Conservation (phyloP, 2,329 filamentous ascomycete species). For the Dactylellina parvicollis region DNA sequence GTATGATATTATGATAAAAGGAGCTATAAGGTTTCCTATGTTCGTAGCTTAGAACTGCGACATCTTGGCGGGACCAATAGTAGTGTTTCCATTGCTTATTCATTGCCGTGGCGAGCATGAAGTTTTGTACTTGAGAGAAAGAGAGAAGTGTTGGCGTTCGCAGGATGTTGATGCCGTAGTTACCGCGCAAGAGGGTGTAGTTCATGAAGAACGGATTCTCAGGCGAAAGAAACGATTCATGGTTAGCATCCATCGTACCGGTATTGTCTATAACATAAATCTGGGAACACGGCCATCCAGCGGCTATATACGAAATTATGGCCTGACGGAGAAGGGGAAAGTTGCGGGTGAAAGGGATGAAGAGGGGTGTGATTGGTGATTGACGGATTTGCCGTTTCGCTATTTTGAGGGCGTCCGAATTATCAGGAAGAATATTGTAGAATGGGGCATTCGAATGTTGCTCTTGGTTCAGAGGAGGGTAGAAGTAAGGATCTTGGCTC, state of each 20-base stretch:
- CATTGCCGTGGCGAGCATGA: slow-evolving; percentile 65
- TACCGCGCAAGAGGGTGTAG: slow-evolving; percentile 63
- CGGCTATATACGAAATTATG: slow-evolving; percentile 69
- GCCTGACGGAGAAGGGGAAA: slow-evolving; percentile 69
- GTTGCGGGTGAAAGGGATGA: slow-evolving; percentile 70
- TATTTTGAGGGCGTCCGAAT: background rate
- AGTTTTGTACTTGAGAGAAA: slow-evolving; percentile 70
- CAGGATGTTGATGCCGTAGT: slow-evolving; percentile 67
- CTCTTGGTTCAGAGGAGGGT: slow-evolving; percentile 11
- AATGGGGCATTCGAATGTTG: background rate
- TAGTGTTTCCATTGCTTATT: slow-evolving; percentile 65
- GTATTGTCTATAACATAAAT: slow-evolving; percentile 72
- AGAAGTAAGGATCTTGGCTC: slow-evolving; percentile 15
- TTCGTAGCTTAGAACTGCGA: slow-evolving; percentile 64
- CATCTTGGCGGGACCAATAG: slow-evolving; percentile 70
- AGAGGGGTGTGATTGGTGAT: slow-evolving; percentile 63
- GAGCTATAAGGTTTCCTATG: slow-evolving; percentile 58
- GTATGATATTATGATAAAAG: slow-evolving; percentile 59
- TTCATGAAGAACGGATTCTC: slow-evolving; percentile 70
- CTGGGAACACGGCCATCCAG: slow-evolving; percentile 69
- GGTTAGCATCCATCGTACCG: slow-evolving; percentile 68
- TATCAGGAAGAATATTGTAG: slow-evolving; percentile 11
- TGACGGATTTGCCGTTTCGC: slow-evolving; percentile 10
- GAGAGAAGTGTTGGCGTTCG: slow-evolving; percentile 66
- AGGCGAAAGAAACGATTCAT: slow-evolving; percentile 64